These are phyloP conservation scores for Zygoascus meyerae DNA, from an alignment of 1,139 yeast genomes.

Conservation along the genomic window DNA sequence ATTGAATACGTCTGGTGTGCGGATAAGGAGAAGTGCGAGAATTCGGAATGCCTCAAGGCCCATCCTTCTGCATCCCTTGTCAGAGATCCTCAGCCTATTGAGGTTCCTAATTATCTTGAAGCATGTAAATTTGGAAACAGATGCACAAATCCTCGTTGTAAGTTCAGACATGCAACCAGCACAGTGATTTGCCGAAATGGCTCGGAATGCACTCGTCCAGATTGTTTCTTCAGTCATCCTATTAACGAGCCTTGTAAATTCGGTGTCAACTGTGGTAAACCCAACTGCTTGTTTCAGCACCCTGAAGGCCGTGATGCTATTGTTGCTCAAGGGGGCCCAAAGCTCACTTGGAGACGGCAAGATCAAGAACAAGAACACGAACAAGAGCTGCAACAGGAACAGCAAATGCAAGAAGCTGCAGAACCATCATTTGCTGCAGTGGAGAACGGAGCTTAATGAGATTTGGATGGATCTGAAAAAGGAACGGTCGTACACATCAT, in stretches of 20 bases:
- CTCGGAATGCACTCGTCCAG: constrained; percentile 64
- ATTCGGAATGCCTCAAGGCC: constrained; percentile 59
- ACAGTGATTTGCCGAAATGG: constrained; percentile 77
- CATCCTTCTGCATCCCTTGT: constrained; percentile 64
- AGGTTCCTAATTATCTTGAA: constrained; percentile 35
- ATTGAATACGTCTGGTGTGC: constrained; percentile 75
- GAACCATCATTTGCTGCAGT: constrained; percentile 58
- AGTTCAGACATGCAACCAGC: constrained; percentile 76
- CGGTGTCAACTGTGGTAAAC: constrained; percentile 66
- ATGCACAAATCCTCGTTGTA: constrained; percentile 74
- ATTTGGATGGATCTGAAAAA: too few relatives aligned
- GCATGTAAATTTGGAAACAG: constrained; percentile 73
- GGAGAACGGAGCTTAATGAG: constrained; percentile 52
- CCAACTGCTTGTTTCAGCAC: constrained; percentile 65
- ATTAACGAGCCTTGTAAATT: constrained; percentile 72
- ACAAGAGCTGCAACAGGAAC: constrained; percentile 1
- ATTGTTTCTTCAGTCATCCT: constrained; percentile 81
- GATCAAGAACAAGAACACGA: constrained; percentile 10
- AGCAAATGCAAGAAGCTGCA: not conserved
- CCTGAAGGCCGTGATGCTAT: constrained; percentile 58
- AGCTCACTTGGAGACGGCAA: constrained; percentile 37
- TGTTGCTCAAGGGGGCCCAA: constrained; percentile 13
- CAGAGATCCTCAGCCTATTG: constrained; percentile 25
- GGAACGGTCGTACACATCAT: too few relatives aligned
- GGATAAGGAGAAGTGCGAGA: constrained; percentile 57